Conservation (phyloP, 2,329 filamentous ascomycete species). For the Delphinella strobiligena region DNA sequence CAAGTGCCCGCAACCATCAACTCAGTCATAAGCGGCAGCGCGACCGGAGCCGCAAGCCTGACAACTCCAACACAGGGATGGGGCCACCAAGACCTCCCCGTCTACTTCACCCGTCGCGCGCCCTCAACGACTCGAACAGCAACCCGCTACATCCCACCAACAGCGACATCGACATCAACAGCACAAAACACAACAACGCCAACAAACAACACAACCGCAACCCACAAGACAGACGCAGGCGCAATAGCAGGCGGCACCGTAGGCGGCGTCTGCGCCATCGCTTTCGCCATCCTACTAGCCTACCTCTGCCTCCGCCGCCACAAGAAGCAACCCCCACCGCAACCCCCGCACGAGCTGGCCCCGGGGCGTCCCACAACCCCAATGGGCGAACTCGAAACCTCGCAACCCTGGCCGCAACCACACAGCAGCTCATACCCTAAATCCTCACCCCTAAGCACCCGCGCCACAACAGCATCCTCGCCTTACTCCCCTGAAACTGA, state of each 20-base stretch:
- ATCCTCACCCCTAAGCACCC: no score
- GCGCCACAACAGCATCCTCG: no score
- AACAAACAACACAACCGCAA: conserved; percentile 8
- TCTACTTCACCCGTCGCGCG: conserved; percentile 42
- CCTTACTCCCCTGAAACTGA: no score
- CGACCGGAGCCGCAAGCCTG: conserved; percentile 42
- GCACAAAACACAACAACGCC: no score
- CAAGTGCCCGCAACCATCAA: no score
- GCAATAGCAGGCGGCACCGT: conserved; percentile 29
- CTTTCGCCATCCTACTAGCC: conserved; percentile 4
- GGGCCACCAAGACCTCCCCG: conserved; percentile 37
- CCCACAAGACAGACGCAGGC: conserved; percentile 17
- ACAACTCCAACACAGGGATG: conserved; percentile 40
- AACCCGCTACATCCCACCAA: conserved; percentile 31
- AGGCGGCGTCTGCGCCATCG: conserved; percentile 24
- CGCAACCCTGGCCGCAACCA: no score
- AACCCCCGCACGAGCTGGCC: no score
- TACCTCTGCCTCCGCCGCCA: background rate
- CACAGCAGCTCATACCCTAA: no score
- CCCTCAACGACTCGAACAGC: conserved; percentile 35
- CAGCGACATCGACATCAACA: no score
- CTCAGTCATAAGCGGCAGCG: no score
- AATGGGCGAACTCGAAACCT: no score
- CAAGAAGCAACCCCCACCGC: background rate
- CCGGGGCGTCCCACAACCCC: no score